Evolutionary conservation across 768 basidiomycete species (phyloP), one percentile per base, ranked within the genome.

Genomic region (Amanita polypyramis): DNA sequence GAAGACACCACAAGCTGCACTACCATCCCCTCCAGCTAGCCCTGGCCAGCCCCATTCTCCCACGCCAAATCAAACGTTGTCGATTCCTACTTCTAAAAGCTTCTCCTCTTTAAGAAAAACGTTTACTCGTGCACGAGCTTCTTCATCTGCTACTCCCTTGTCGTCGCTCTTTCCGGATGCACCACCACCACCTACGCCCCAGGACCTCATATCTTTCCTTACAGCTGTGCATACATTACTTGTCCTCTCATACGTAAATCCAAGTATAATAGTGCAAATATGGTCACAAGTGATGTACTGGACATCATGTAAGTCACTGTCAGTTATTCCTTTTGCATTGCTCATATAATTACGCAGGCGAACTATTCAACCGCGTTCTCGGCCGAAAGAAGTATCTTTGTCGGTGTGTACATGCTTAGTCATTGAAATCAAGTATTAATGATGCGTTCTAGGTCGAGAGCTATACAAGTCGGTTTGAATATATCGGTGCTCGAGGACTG

Each of bases 221-320:
- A 86, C 89, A 2, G 84, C 88, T 19, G 70, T 97, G 4, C 83
- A 98, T 49, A 80, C 85, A 10, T 66, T 98, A 27, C 71, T 99
- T 12, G 76, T 80, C 17, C 67, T 92, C 33, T 90, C 94, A 40
- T 87, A 93, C 49, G 78, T 97, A 54, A 97, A 97, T 59, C 91
- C 96, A 11, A 82, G 77, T 6, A 70, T 97, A 14, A 82, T 81
- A 43, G 81, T 85, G 5, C 96, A 99, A 62, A 73, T 94, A 43
- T 95, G 93, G 82, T 94, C 92, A 1, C 96, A 99, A 64, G 80
- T 96, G n/a, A 84, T 96, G 71, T 97, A 94, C 61, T 99, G 96
- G 96, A 85, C 92, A 46, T 84, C 92, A 19, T 90, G 92, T 88
- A 72, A 72, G 82, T 62, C n/a, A 56, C 2, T 12, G 11, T 40